A percentile compares a stretch with the other conserved stretches of the same genome.
phyloP scores from a whole-genome alignment of 1,284 basidiomycete genomes.

The Vanrija pseudolonga region DNA sequence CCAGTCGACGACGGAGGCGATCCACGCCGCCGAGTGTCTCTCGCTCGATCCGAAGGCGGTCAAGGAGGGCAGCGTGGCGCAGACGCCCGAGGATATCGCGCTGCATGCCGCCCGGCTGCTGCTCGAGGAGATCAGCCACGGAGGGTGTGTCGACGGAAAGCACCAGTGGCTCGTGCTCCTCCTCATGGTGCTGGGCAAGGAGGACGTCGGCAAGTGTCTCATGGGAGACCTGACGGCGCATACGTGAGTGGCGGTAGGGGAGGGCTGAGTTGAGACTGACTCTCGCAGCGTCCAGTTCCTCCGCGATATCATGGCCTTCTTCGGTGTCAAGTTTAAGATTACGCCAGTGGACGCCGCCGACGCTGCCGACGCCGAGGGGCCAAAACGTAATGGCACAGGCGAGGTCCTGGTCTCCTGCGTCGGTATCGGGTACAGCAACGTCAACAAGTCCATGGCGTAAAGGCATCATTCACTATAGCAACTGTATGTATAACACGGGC shows the following conservation, averaged over 20 bases:
- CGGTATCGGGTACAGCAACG: conserved; percentile 53
- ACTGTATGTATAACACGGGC: conserved; percentile 19
- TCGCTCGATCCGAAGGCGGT: conserved; percentile 17
- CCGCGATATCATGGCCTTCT: conserved; percentile 73
- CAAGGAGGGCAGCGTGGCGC: conserved; percentile 7
- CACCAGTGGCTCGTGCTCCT: conserved; percentile 86
- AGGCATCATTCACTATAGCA: conserved; percentile 4
- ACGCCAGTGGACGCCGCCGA: conserved; percentile 24
- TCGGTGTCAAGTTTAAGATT: conserved; percentile 63
- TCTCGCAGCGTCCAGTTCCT: conserved; percentile 78
- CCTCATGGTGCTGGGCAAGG: conserved; percentile 91
- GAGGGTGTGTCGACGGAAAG: conserved; percentile 85
- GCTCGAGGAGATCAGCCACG: conserved; percentile 70
- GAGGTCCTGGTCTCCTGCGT: conserved; percentile 50
- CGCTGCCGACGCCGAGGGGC: neutral
- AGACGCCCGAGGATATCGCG: conserved; percentile 90
- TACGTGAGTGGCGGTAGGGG: conserved; percentile 60
- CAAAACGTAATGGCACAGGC: conserved; percentile 15
- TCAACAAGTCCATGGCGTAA: conserved; percentile 51
- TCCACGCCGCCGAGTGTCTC: conserved; percentile 82
- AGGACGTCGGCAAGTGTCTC: conserved; percentile 86
- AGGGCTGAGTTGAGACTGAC: conserved; percentile 1
- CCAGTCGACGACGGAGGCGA: conserved; percentile 84
- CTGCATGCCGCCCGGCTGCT: conserved; percentile 71
- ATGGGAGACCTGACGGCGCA: conserved; percentile 76